Evolutionary conservation across 1,284 basidiomycete genomes (phyloP).

Genomic region (Xerocomus nothofagi): DNA sequence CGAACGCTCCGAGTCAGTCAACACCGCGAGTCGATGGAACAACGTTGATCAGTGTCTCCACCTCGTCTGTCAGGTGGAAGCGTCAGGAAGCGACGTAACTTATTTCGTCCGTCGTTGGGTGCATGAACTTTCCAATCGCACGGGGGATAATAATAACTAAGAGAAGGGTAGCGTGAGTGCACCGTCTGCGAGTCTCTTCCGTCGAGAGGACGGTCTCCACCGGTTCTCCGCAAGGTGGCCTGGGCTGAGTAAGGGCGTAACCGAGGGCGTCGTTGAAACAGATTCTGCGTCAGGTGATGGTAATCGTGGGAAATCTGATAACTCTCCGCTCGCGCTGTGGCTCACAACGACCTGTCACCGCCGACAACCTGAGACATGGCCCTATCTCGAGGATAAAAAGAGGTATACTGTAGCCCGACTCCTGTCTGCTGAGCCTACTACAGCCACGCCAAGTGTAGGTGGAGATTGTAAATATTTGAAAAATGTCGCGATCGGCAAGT

Average conservation of each 20-base stretch:
- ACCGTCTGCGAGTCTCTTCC: too few relatives aligned
- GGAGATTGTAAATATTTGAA: conserved; percentile 5
- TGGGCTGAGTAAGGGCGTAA: background rate
- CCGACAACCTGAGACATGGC: background rate
- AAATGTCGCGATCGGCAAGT: conserved; percentile 34
- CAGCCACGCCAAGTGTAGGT: conserved; percentile 5
- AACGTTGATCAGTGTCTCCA: background rate
- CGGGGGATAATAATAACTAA: too few relatives aligned
- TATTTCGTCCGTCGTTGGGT: conserved; percentile 16
- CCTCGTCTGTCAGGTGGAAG: conserved; percentile 2
- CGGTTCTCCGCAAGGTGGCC: too few relatives aligned
- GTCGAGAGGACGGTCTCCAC: too few relatives aligned
- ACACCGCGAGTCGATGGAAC: background rate
- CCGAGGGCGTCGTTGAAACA: conserved; percentile 2
- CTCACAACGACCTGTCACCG: too few relatives aligned
- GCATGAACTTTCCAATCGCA: background rate
- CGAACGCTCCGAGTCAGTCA: too few relatives aligned
- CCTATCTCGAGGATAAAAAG: background rate
- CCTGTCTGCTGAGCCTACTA: conserved; percentile 4
- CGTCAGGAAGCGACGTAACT: background rate
- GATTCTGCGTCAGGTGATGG: conserved; percentile 3
- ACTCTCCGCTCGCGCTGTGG: background rate
- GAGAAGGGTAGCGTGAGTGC: too few relatives aligned
- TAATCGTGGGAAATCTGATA: conserved; percentile 1
- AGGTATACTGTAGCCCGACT: background rate